A percentile compares a stretch with the other conserved stretches of the same genome.
Evolutionary conservation across 2,329 filamentous ascomycete species (phyloP).

Genomic region (Claviceps humidiphila): DNA sequence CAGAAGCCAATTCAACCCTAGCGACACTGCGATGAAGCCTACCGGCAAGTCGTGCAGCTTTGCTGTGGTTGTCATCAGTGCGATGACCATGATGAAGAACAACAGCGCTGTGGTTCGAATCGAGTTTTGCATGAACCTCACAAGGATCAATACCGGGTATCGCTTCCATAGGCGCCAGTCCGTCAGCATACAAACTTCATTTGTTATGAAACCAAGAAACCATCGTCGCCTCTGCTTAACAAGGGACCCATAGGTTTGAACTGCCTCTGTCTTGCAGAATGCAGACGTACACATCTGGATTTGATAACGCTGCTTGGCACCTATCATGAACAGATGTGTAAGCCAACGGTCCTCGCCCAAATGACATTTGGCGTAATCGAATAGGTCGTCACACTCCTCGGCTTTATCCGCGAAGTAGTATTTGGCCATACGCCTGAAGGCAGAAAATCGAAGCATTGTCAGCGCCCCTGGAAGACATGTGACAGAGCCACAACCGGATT

Average conservation of each 20-base stretch:
- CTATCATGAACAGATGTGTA: conserved; percentile 98
- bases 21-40: conserved; percentile 83
- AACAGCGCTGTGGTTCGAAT: conserved; percentile 87
- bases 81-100: conserved; percentile 87
- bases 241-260: conserved; percentile 72
- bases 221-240: conserved; percentile 90
- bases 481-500: conserved; percentile 86
- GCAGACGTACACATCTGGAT: conserved; percentile 96
- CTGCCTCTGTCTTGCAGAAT: conserved; percentile 96
- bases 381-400: conserved; percentile 87
- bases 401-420: conserved; percentile 98
- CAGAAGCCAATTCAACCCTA: conserved; percentile 85
- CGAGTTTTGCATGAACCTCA: conserved; percentile 91
- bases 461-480: conserved; percentile 92
- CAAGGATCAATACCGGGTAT: conserved; percentile 73
- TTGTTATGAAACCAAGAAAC: conserved; percentile 96
- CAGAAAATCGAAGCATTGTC: conserved; percentile 90
- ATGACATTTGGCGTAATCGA: conserved; percentile 93
- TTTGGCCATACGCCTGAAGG: conserved; percentile 91
- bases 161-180: conserved; percentile 83
- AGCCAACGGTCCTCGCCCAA: conserved; percentile 93
- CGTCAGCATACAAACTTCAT: conserved; percentile 96
- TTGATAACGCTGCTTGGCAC: conserved; percentile 81
- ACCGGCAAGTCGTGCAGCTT: conserved; percentile 68
- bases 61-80: conserved; percentile 73